Percentiles rank a stretch among this genome's conserved stretches.
Conservation (phyloP, 768 basidiomycete genomes). For the Boletus bicolor region DNA sequence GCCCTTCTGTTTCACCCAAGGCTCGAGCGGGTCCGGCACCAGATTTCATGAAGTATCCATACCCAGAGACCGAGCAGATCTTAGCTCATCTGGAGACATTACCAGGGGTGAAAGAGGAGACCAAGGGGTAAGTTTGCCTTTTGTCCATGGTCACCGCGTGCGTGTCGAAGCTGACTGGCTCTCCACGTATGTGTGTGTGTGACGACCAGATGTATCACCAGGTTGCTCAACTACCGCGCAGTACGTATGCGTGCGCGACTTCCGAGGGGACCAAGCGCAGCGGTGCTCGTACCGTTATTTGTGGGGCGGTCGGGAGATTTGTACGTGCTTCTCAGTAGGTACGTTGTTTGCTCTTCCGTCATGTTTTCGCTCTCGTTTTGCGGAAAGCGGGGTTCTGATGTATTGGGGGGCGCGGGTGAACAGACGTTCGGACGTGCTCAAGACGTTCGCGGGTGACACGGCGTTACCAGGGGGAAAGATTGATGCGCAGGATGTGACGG, state of each 20-base stretch:
- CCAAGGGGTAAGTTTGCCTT: constrained; percentile 15
- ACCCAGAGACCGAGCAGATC: constrained; percentile 7
- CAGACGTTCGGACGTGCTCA: constrained; percentile 71
- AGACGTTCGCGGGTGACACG: constrained; percentile 84
- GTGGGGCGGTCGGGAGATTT: constrained; percentile 80
- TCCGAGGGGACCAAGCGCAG: constrained; percentile 62
- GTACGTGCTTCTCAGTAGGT: constrained; percentile 84
- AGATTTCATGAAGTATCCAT: constrained; percentile 21
- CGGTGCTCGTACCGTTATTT: constrained; percentile 82
- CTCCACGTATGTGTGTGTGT: not conserved
- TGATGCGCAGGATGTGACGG: constrained; percentile 60
- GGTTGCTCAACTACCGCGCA: constrained; percentile 27
- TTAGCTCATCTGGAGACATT: constrained; percentile 12
- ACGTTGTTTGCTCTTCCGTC: constrained; percentile 27
- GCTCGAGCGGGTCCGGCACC: not conserved
- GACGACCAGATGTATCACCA: constrained; percentile 23
- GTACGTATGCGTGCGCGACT: constrained; percentile 33
- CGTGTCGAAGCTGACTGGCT: not conserved
- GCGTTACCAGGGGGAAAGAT: constrained; percentile 84
- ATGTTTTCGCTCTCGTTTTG: not conserved
- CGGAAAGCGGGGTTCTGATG: not conserved
- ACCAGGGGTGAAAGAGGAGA: constrained; percentile 18
- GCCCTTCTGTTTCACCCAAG: not conserved
- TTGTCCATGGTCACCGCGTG: not conserved
- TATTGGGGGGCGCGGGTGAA: not conserved